Evolutionary conservation across 192 early-diverging fungal genomes (phyloP).

Genomic region (Podila horticola): DNA sequence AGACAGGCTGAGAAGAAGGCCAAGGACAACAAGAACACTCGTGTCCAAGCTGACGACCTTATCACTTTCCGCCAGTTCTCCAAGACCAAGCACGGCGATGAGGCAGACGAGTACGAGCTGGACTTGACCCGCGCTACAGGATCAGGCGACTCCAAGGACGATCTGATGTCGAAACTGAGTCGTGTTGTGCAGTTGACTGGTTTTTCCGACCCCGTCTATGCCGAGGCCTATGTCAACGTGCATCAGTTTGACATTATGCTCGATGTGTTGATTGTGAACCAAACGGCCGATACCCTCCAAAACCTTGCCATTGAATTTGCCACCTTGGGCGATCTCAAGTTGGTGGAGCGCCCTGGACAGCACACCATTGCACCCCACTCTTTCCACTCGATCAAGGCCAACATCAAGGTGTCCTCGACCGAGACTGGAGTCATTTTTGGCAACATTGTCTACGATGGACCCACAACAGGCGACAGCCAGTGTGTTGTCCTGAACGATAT

Average conservation of each 20-base stretch:
- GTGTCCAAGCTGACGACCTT: conserved; percentile 88
- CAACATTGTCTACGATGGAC: conserved; percentile 99
- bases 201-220: conserved; percentile 99
- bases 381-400: conserved; percentile 95
- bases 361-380: conserved; percentile 91
- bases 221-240: conserved; percentile 96
- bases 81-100: conserved; percentile 72
- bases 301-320: conserved; percentile 98
- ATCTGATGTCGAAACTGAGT: conserved; percentile 91
- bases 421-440: conserved; percentile 99
- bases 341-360: conserved; percentile 92
- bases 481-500: conserved; percentile 98
- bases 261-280: conserved; percentile 98
- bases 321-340: conserved; percentile 96
- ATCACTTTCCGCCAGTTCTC: conserved; percentile 90
- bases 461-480: conserved; percentile 87
- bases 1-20: conserved; percentile 69
- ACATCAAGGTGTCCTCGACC: conserved; percentile 98
- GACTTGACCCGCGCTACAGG: conserved; percentile 93
- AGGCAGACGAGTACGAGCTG: conserved; percentile 84
- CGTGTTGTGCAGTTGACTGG: conserved; percentile 95
- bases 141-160: conserved; percentile 70
- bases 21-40: conserved; percentile 70
- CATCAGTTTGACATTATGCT: conserved; percentile 97
- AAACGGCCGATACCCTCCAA: conserved; percentile 93